Conservation (phyloP, 148 eudicot species). For the Amaranthus palmeri region DNA sequence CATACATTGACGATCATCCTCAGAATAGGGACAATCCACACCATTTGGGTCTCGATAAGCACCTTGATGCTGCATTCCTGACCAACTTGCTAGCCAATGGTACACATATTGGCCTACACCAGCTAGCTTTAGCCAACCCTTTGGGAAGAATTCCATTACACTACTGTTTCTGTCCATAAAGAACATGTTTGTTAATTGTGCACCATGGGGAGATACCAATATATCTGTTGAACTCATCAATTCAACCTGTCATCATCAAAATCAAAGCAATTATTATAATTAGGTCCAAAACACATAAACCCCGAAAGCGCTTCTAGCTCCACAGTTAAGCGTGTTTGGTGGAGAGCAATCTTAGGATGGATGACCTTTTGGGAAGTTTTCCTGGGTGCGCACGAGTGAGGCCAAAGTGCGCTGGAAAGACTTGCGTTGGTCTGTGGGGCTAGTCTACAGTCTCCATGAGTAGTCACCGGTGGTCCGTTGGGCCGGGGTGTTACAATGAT, state of each 20-base stretch:
- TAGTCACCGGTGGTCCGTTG: too few species aligned
- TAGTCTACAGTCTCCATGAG: too few species aligned
- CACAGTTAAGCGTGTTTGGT: too few species aligned
- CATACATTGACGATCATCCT: conserved; percentile 63
- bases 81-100: conserved; percentile 68
- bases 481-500: too few species aligned
- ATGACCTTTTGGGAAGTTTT: too few species aligned
- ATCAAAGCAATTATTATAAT: background rate
- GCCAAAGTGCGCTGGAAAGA: too few species aligned
- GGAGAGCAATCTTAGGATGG: too few species aligned
- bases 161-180: conserved; percentile 80
- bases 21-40: conserved; percentile 41
- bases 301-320: too few species aligned
- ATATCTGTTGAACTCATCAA: conserved; percentile 72
- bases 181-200: conserved; percentile 73
- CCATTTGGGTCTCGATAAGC: conserved; percentile 58
- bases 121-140: conserved; percentile 79
- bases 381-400: too few species aligned
- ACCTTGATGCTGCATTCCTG: conserved; percentile 70
- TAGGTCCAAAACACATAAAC: background rate
- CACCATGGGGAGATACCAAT: conserved; percentile 71
- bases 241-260: conserved; percentile 44
- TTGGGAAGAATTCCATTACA: conserved; percentile 75
- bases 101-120: conserved; percentile 69
- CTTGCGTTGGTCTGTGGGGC: too few species aligned